Evolutionary conservation across 2,329 filamentous ascomycete species (phyloP).

Genomic region (Raffaelea deltoideospora): DNA sequence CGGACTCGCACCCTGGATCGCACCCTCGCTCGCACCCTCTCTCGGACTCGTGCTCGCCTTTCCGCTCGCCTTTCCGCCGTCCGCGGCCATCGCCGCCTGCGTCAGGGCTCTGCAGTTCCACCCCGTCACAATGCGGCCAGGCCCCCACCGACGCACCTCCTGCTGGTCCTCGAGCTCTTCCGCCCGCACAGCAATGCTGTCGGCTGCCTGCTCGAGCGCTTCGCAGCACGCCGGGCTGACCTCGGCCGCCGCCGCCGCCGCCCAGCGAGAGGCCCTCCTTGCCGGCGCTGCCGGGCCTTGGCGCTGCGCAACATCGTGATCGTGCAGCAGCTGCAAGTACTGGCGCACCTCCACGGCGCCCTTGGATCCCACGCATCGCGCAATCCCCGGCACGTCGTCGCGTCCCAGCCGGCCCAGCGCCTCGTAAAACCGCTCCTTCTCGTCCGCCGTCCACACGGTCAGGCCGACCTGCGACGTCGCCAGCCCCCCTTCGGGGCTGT

Average conservation of each 20-base stretch:
- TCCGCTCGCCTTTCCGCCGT: not conserved
- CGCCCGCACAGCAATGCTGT: slow-evolving; percentile 48
- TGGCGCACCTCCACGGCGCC: slow-evolving; percentile 57
- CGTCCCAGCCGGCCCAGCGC: slow-evolving; percentile 48
- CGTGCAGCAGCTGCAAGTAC: slow-evolving; percentile 49
- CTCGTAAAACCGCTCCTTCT: slow-evolving; percentile 58
- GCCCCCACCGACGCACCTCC: slow-evolving; percentile 46
- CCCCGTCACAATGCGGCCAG: slow-evolving; percentile 47
- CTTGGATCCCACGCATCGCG: slow-evolving; percentile 49
- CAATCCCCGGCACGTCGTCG: slow-evolving; percentile 45
- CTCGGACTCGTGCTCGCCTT: not conserved
- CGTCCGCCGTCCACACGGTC: slow-evolving; percentile 51
- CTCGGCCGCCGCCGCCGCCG: slow-evolving; percentile 57
- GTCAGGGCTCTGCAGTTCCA: slow-evolving; percentile 10
- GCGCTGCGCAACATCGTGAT: slow-evolving; percentile 24
- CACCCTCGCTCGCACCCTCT: too few relatives aligned
- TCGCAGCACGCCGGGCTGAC: slow-evolving; percentile 49
- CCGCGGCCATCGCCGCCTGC: not conserved
- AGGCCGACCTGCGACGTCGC: slow-evolving; percentile 48
- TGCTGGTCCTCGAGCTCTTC: slow-evolving; percentile 43
- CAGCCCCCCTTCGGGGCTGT: too few relatives aligned
- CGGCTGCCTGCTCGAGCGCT: slow-evolving; percentile 53
- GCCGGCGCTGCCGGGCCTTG: slow-evolving; percentile 15
- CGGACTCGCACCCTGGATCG: too few relatives aligned
- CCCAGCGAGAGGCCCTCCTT: too few relatives aligned